These are phyloP conservation scores for Xylariales sp. DNA, from an alignment of 2,329 filamentous ascomycete species.

Conservation along the genomic window DNA sequence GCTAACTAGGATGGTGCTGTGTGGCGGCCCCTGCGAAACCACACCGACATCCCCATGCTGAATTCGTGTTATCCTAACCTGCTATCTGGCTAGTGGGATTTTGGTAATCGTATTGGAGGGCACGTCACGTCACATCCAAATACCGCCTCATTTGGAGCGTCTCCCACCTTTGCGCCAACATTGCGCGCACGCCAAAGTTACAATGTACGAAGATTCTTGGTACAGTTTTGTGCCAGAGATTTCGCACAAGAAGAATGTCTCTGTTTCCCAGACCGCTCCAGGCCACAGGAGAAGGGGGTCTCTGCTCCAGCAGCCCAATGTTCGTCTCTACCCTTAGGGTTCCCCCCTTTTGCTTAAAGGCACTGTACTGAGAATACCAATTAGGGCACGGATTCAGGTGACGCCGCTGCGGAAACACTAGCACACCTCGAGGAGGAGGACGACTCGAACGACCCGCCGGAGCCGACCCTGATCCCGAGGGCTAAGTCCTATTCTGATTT, in stretches of 20 bases:
- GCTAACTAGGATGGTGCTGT: too few relatives aligned
- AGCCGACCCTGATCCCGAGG: constrained; percentile 60
- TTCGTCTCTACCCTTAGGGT: constrained; percentile 28
- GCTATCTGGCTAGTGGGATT: too few relatives aligned
- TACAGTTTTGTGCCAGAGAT: constrained; percentile 70
- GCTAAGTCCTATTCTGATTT: constrained; percentile 78
- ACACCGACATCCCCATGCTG: too few relatives aligned
- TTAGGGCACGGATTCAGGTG: constrained; percentile 52
- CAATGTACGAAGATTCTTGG: constrained; percentile 87
- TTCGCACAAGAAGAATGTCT: constrained; percentile 43
- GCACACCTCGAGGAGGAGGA: constrained; percentile 51
- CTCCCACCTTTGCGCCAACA: too few relatives aligned
- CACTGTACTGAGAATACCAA: constrained; percentile 14
- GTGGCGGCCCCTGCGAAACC: too few relatives aligned
- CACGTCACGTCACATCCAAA: too few relatives aligned
- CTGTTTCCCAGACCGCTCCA: constrained; percentile 35
- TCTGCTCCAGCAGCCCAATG: constrained; percentile 63
- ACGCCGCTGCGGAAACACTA: constrained; percentile 50
- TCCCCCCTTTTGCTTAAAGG: constrained; percentile 11
- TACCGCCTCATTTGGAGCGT: too few relatives aligned
- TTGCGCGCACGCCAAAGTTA: too few relatives aligned
- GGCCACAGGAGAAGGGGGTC: constrained; percentile 66
- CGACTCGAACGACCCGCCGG: constrained; percentile 55
- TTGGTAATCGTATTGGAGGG: too few relatives aligned
- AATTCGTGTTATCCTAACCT: too few relatives aligned